Conservation (phyloP, 805 yeast species). For the Wickerhamiella azymoides region DNA sequence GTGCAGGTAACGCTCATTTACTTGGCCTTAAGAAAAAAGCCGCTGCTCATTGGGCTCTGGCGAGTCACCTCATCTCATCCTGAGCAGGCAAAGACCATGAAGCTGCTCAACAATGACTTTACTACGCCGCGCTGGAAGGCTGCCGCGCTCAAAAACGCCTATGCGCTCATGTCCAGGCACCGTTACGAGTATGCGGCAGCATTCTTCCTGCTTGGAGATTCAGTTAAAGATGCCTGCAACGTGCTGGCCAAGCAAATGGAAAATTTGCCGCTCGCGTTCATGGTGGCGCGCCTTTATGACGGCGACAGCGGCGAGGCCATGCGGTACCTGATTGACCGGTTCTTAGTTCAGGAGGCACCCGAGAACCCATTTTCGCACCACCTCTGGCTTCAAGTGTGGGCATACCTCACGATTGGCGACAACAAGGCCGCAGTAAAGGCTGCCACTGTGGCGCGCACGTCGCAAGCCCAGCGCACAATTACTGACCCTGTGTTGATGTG, state of each 20-base stretch:
- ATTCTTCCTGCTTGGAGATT: constrained; percentile 67
- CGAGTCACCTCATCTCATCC: constrained; percentile 56
- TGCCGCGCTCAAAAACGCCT: constrained; percentile 88
- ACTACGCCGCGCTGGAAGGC: constrained; percentile 61
- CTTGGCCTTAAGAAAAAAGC: constrained; percentile 64
- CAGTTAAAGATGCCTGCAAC: constrained; percentile 62
- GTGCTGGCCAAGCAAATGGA: constrained; percentile 54
- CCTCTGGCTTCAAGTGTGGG: constrained; percentile 74
- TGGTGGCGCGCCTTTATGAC: constrained; percentile 65
- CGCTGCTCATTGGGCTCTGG: constrained; percentile 72
- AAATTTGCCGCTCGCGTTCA: constrained; percentile 64
- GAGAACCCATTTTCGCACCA: background rate
- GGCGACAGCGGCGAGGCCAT: constrained; percentile 41
- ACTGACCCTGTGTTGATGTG: constrained; percentile 75
- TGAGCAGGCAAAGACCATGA: constrained; percentile 72
- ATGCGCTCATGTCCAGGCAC: constrained; percentile 77
- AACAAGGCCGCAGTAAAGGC: constrained; percentile 45
- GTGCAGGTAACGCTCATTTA: constrained; percentile 59
- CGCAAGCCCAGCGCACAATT: constrained; percentile 28
- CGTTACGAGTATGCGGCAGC: constrained; percentile 77
- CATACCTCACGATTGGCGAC: constrained; percentile 50
- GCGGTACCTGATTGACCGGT: constrained; percentile 21
- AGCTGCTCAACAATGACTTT: constrained; percentile 66
- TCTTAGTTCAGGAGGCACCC: background rate
- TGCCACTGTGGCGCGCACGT: constrained; percentile 9